A percentile compares a stretch with the other conserved stretches of the same genome.
These are phyloP conservation scores for Macrolepiota fuliginosa DNA, from an alignment of 768 basidiomycete species.

Conservation along the genomic window DNA sequence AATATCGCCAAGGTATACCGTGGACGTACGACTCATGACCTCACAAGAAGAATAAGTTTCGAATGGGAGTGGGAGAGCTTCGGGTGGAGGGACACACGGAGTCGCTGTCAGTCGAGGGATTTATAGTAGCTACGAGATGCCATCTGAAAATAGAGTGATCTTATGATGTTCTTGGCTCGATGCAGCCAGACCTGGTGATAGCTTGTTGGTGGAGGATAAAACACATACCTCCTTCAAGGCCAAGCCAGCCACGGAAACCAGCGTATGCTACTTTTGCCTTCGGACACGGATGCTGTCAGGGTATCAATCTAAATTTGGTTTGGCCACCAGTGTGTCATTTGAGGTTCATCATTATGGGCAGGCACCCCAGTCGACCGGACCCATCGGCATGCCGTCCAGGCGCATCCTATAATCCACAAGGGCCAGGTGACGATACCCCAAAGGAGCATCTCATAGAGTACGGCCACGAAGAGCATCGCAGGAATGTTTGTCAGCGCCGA, in stretches of 20 bases:
- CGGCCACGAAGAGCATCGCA: neutral
- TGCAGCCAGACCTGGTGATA: neutral
- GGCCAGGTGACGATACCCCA: neutral
- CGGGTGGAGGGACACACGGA: neutral
- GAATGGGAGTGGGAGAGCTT: neutral
- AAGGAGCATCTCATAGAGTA: conserved; percentile 1
- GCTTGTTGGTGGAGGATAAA: neutral
- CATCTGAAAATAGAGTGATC: neutral
- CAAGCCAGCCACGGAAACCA: neutral
- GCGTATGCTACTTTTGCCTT: neutral
- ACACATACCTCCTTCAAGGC: neutral
- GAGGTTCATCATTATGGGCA: too few species aligned
- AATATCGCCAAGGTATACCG: conserved; percentile 42
- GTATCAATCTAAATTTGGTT: neutral
- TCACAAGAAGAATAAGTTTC: too few species aligned
- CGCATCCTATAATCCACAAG: neutral
- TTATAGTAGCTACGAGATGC: neutral
- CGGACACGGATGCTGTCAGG: conserved; percentile 7
- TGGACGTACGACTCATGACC: conserved; percentile 17
- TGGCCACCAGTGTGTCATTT: neutral
- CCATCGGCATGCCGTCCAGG: neutral
- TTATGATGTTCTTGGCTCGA: conserved; percentile 9
- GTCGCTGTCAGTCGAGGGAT: neutral
- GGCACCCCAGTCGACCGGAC: neutral
- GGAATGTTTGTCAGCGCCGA: conserved; percentile 2